Evolutionary conservation across 2,329 filamentous ascomycete genomes (phyloP).

Genomic region (Monascus ruber): DNA sequence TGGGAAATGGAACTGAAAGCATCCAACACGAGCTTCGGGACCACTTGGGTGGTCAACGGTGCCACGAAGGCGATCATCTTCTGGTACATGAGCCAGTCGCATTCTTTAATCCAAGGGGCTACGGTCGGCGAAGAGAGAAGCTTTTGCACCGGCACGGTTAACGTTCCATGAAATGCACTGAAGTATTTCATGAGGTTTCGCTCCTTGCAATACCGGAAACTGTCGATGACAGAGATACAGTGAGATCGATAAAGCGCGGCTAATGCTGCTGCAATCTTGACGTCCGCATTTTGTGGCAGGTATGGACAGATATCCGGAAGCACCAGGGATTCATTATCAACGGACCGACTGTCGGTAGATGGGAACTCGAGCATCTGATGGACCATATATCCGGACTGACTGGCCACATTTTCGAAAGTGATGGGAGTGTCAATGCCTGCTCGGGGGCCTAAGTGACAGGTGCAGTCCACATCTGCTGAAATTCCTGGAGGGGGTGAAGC

Average conservation of each 20-base stretch:
- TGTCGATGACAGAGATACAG: conserved; percentile 89
- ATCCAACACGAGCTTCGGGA: conserved; percentile 76
- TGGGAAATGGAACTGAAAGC: conserved; percentile 80
- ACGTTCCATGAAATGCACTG: conserved; percentile 86
- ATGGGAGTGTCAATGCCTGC: conserved; percentile 19
- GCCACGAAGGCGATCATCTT: conserved; percentile 91
- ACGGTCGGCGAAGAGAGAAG: conserved; percentile 70
- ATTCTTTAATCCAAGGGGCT: conserved; percentile 88
- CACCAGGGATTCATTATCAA: conserved; percentile 59
- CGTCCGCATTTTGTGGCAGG: conserved; percentile 69
- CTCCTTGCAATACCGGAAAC: conserved; percentile 90
- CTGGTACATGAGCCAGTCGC: conserved; percentile 91
- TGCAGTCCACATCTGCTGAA: conserved; percentile 13
- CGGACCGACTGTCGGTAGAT: conserved; percentile 19
- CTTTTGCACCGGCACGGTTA: conserved; percentile 94
- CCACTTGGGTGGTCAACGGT: conserved; percentile 78
- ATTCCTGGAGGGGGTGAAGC: conserved; percentile 25
- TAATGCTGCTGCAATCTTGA: conserved; percentile 74
- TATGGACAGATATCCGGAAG: conserved; percentile 82
- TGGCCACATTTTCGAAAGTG: conserved; percentile 26
- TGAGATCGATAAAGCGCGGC: conserved; percentile 85
- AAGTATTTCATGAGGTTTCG: conserved; percentile 94
- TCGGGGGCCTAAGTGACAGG: conserved; percentile 18
- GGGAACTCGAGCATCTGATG: conserved; percentile 30
- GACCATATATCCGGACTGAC: conserved; percentile 27